phyloP scores from a whole-genome alignment of 225 moss, liverwort and hornwort species.

The Pseudoscleropodium purum region DNA sequence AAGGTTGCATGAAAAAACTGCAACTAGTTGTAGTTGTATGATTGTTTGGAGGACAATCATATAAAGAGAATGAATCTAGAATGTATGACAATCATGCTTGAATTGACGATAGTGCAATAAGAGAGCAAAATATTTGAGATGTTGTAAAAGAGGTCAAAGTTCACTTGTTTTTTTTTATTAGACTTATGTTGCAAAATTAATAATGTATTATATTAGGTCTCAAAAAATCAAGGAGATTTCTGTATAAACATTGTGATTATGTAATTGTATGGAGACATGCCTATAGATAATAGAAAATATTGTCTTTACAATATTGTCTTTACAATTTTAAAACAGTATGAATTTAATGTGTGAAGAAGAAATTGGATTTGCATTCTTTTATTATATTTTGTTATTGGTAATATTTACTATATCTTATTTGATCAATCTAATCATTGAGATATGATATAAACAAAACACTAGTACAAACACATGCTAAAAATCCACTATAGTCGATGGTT shows the following conservation, averaged over 20 bases:
- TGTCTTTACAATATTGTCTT: neutral
- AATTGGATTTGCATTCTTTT: neutral
- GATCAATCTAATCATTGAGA: neutral
- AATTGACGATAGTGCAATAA: accelerated
- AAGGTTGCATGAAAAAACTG: neutral
- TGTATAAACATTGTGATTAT: neutral
- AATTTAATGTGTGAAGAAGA: neutral
- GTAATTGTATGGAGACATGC: neutral
- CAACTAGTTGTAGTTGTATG: neutral
- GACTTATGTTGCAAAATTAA: neutral
- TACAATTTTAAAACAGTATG: neutral
- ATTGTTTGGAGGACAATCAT: neutral
- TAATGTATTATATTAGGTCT: too few species aligned
- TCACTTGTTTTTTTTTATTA: neutral
- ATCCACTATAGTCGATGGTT: accelerated
- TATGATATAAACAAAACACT: neutral
- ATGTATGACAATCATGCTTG: neutral
- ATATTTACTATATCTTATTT: too few species aligned
- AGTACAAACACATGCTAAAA: accelerated
- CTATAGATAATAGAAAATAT: neutral
- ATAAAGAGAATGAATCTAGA: neutral
- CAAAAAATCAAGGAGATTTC: neutral
- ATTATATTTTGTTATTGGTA: neutral
- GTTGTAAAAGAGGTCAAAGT: neutral
- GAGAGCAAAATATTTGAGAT: too few species aligned